These are phyloP conservation scores for Venturia oleaginea DNA, from an alignment of 2,329 filamentous ascomycete genomes.

Conservation along the genomic window DNA sequence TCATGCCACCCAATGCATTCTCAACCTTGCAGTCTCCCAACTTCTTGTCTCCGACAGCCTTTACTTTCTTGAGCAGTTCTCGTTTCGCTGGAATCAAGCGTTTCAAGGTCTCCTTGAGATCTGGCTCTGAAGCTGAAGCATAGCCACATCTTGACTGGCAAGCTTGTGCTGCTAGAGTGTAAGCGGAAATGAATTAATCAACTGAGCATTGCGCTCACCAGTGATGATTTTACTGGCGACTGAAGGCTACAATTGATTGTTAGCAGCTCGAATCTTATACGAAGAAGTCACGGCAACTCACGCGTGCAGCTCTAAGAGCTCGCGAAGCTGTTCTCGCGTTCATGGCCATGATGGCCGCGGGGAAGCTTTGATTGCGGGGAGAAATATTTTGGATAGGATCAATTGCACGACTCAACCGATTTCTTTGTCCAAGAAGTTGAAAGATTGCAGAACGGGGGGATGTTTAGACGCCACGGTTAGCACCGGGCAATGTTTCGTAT, in stretches of 20 bases:
- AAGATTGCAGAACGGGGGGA: neutral
- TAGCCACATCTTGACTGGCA: constrained; percentile 45
- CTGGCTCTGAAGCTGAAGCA: constrained; percentile 68
- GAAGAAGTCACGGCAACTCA: constrained; percentile 29
- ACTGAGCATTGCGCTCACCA: constrained; percentile 10
- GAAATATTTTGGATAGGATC: neutral
- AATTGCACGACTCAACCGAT: neutral
- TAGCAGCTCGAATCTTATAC: neutral
- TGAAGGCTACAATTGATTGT: constrained; percentile 13
- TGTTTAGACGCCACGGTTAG: neutral
- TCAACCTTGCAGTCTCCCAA: constrained; percentile 91
- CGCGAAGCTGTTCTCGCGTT: constrained; percentile 52
- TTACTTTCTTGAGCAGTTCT: constrained; percentile 89
- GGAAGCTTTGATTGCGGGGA: constrained; percentile 2
- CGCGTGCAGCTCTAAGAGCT: constrained; percentile 56
- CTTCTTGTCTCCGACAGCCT: constrained; percentile 69
- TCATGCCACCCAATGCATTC: constrained; percentile 93
- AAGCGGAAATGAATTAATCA: no score
- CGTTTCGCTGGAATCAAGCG: constrained; percentile 83
- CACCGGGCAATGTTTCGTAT: neutral
- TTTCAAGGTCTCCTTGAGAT: constrained; percentile 80
- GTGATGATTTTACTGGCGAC: constrained; percentile 8
- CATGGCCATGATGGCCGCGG: constrained; percentile 47
- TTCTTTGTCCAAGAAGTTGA: neutral
- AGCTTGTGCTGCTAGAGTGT: constrained; percentile 8